phyloP scores from a whole-genome alignment of 2,329 filamentous ascomycete genomes.

The Fusarium buharicum region DNA sequence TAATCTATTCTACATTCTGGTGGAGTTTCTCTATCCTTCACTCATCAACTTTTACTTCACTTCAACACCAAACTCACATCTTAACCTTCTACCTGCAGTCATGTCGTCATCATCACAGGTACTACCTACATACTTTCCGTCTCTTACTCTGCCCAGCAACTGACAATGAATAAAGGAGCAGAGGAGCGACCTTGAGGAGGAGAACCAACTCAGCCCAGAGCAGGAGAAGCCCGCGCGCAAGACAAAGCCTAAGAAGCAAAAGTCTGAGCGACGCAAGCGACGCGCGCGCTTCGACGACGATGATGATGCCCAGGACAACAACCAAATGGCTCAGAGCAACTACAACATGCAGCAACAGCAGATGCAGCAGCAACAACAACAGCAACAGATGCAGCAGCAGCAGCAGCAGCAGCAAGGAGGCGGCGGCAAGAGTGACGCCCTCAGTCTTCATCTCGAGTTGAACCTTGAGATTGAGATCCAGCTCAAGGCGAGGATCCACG shows the following conservation, averaged over 20 bases:
- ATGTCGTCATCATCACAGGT: constrained; percentile 26
- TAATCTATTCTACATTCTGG: constrained; percentile 6
- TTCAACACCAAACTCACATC: background rate
- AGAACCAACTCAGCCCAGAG: constrained; percentile 14
- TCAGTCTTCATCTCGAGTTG: constrained; percentile 78
- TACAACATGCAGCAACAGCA: constrained; percentile 32
- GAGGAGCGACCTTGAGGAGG: constrained; percentile 34
- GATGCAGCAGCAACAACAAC: constrained; percentile 30
- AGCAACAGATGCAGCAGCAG: constrained; percentile 32
- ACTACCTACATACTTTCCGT: background rate
- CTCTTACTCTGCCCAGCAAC: too few relatives aligned
- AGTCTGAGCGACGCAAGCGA: constrained; percentile 34
- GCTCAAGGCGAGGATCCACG: constrained; percentile 85
- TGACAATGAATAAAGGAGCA: constrained; percentile 7
- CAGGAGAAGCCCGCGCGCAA: constrained; percentile 35
- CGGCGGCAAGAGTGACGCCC: constrained; percentile 42
- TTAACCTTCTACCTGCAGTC: constrained; percentile 5
- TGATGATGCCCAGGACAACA: constrained; percentile 26
- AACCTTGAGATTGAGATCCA: constrained; percentile 87
- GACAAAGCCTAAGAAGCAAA: constrained; percentile 38
- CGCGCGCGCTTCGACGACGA: constrained; percentile 31
- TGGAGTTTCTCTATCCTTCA: constrained; percentile 30
- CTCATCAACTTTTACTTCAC: constrained; percentile 12
- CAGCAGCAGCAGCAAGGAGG: constrained; percentile 28
- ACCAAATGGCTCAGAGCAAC: constrained; percentile 31